These are phyloP conservation scores for Harrya chromipes DNA, from an alignment of 768 basidiomycete genomes.

Conservation along the genomic window DNA sequence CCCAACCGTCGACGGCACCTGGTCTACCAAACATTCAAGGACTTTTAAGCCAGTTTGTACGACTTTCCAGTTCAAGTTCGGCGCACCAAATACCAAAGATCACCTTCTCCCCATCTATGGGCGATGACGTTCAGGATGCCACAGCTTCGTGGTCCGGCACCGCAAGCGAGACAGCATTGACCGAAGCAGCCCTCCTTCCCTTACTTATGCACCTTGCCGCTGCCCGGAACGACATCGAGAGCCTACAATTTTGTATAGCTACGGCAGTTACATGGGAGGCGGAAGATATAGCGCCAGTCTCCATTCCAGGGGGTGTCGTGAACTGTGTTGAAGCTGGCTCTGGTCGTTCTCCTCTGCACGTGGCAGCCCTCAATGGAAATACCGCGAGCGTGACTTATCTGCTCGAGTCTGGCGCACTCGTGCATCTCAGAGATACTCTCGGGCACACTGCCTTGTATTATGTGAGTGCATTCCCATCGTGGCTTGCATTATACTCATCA, in stretches of 20 bases:
- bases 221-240: constrained; percentile 63
- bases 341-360: constrained; percentile 74
- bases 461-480: constrained; percentile 38
- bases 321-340: constrained; percentile 71
- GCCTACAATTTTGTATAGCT: constrained; percentile 56
- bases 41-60: constrained; percentile 65
- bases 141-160: constrained; percentile 77
- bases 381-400: constrained; percentile 41
- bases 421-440: constrained; percentile 74
- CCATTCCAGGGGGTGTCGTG: constrained; percentile 63
- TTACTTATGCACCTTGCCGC: constrained; percentile 79
- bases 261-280: constrained; percentile 24
- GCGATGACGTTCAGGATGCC: constrained; percentile 40
- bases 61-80: constrained; percentile 50
- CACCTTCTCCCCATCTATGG: constrained; percentile 28
- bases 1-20: constrained; percentile 38
- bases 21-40: constrained; percentile 61
- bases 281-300: constrained; percentile 17
- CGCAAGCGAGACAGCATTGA: constrained; percentile 66
- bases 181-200: constrained; percentile 70
- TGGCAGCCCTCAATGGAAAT: constrained; percentile 71
- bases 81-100: constrained; percentile 38
- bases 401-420: constrained; percentile 72
- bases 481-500: not conserved
- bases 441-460: constrained; percentile 87